Base-by-base conservation (phyloP, 2,329 filamentous ascomycete genomes). In the Hortaea sp. region DNA sequence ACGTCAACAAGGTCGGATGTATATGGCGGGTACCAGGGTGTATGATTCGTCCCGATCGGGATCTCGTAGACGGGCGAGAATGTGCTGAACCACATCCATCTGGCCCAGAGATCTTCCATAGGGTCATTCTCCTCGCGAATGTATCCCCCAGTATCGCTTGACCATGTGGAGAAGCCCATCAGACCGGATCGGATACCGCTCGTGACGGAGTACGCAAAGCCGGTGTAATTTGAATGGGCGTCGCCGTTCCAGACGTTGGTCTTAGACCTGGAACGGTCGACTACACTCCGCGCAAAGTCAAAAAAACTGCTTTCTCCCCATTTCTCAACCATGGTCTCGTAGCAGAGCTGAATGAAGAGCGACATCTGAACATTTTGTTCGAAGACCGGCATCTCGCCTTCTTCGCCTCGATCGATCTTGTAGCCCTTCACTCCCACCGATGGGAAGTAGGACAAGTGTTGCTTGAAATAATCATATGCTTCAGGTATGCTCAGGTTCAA, bases 371-470 rank as follows among this genome's bases (percentile, higher is more conserved):
- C 54, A 47, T 67, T 67, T 43, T 67, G 65, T 41, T 60, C 58
- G 39, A 54, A 61, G 5, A 57, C 62, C 1, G 65, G 65, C 63
- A 66, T 65, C 49, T 66, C 65, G n/a, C 52, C 56, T 53, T 67
- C 65, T 42, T 67, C 65, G 27, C 65, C 64, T 28, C 64, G 58
- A 39, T 67, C 64, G 44, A 67, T 66, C 47, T 66, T 67, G 48
- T 63, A 67, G 5, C 65, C 65, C 38, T 59, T 61, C 7, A 66
- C 60, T 9, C 65, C 65, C 4, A 64, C 49, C 5, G 51, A 46
- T n/a, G 64, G 51, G 45, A 65, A 67, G 42, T 56, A 55, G 13
- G 49, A 48, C 5, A 67, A 46, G 34, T 53, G 51, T 7, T 56
- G 42, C n/a, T 60, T 53, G 49, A 65, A 61, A 49, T 66, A 67